These are phyloP conservation scores for Boletus rufocinnamomeus DNA, from an alignment of 768 basidiomycete genomes.

Conservation along the genomic window DNA sequence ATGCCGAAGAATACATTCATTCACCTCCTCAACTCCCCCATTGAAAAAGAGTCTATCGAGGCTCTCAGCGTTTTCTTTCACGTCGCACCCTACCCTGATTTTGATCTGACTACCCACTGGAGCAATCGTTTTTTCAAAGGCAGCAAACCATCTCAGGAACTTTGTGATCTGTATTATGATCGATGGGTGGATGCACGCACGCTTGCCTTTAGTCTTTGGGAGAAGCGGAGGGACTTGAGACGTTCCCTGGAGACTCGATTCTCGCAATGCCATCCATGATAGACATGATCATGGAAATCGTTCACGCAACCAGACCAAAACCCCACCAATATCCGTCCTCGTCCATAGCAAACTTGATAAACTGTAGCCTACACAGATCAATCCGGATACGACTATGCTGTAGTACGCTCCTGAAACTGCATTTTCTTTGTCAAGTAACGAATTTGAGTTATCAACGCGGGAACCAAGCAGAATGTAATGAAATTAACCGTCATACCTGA, in stretches of 20 bases:
- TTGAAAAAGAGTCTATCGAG: constrained; percentile 5
- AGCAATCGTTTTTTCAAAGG: neutral
- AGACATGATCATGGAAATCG: neutral
- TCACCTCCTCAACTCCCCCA: constrained; percentile 4
- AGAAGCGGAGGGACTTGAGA: constrained; percentile 6
- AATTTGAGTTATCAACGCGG: neutral
- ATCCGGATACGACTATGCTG: neutral
- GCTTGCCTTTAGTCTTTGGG: constrained; percentile 4
- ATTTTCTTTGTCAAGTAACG: neutral
- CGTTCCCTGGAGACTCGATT: neutral
- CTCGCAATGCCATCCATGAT: neutral
- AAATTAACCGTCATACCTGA: no score
- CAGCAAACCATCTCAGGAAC: neutral
- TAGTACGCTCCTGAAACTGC: neutral
- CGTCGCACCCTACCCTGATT: constrained; percentile 5
- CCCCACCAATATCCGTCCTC: neutral
- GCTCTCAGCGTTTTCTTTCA: constrained; percentile 18
- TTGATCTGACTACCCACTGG: constrained; percentile 6
- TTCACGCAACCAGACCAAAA: neutral
- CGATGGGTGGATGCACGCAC: constrained; percentile 5
- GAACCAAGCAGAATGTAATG: neutral
- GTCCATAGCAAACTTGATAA: neutral
- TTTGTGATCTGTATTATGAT: neutral
- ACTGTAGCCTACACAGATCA: neutral
- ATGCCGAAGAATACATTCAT: neutral